phyloP scores from a whole-genome alignment of 2,329 filamentous ascomycete species.

The Xylariaceae sp. region DNA sequence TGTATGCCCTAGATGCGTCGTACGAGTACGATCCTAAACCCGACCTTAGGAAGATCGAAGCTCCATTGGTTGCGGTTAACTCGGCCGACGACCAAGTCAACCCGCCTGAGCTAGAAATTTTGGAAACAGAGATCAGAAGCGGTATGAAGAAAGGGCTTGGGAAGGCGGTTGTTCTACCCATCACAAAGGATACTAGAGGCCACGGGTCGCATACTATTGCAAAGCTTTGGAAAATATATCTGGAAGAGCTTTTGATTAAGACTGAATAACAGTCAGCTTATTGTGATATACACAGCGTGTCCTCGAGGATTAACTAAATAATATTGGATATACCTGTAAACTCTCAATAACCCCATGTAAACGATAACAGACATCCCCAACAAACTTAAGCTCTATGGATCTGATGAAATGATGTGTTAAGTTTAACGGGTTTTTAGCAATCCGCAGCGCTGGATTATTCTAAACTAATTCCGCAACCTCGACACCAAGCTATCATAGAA shows the following conservation, averaged over 20 bases:
- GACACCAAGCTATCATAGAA: no score
- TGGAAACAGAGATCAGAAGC: conserved; percentile 19
- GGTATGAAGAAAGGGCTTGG: conserved; percentile 14
- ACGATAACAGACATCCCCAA: no score
- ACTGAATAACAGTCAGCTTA: not conserved
- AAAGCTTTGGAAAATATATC: conserved; percentile 13
- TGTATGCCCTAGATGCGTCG: conserved; percentile 28
- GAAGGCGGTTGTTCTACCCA: conserved; percentile 17
- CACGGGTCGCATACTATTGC: conserved; percentile 26
- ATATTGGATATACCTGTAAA: no score
- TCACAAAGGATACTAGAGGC: conserved; percentile 19
- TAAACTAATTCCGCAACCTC: no score
- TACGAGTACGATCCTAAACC: conserved; percentile 31
- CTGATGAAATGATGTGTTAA: no score
- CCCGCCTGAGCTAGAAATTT: conserved; percentile 32
- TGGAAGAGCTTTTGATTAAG: conserved; percentile 1
- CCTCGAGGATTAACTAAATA: no score
- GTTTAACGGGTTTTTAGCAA: no score
- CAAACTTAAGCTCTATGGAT: no score
- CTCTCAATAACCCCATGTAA: no score
- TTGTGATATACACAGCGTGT: no score
- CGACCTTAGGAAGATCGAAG: conserved; percentile 23
- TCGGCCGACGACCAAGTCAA: conserved; percentile 35
- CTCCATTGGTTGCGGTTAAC: conserved; percentile 31
- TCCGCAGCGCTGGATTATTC: no score